Evolutionary conservation across 768 basidiomycete species (phyloP).

Genomic region (Russula vinacea): DNA sequence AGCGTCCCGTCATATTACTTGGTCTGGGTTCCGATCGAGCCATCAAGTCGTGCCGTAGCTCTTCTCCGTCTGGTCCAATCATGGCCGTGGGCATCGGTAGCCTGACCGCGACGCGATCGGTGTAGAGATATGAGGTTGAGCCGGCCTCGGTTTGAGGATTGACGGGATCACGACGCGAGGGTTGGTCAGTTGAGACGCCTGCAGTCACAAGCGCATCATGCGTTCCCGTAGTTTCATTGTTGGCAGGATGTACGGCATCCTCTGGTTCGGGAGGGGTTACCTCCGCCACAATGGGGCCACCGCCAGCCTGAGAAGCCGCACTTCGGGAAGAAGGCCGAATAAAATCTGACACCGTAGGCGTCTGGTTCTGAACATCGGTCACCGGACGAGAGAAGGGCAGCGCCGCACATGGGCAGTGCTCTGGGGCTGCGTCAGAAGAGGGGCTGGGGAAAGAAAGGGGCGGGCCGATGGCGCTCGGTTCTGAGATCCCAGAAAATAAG

Average conservation of each 20-base stretch:
- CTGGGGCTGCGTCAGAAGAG: neutral
- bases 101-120: neutral
- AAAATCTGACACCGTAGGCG: neutral
- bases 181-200: neutral
- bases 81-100: slow-evolving; percentile 12
- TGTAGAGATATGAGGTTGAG: slow-evolving; percentile 16
- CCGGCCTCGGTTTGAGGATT: neutral
- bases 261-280: no score
- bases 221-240: neutral
- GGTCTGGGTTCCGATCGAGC: neutral
- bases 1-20: neutral
- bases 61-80: neutral
- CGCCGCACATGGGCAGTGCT: slow-evolving; percentile 5
- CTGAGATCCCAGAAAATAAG: slow-evolving; percentile 1
- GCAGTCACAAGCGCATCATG: neutral
- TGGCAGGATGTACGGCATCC: neutral
- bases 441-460: slow-evolving; percentile 8
- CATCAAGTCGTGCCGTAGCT: neutral
- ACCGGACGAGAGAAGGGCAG: neutral
- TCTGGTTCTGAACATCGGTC: neutral
- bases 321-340: neutral
- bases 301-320: neutral
- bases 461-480: slow-evolving; percentile 11
- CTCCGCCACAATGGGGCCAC: neutral
- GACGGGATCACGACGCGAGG: neutral